Evolutionary conservation across 768 basidiomycete genomes (phyloP), one percentile per base, ranked within the genome.

Genomic region (Hysterangium stoloniferum): DNA sequence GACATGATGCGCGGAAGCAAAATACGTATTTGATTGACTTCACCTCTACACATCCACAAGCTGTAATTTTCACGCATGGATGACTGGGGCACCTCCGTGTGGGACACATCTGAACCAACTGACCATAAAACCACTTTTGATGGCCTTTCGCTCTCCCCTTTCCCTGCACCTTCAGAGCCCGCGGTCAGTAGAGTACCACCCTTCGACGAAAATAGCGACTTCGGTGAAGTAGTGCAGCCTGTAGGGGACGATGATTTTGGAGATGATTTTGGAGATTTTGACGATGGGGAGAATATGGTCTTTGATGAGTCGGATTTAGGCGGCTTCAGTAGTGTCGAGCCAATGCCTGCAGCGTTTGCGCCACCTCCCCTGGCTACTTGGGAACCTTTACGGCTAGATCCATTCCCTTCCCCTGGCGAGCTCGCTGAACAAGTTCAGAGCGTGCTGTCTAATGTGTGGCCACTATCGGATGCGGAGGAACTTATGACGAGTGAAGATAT

Each of bases 191-290:
- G 62, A 62, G 31, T 64, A 56, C 17, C 17, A 36, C 22, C 44
- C 53, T 72, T 76, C 48, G 74, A 75, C 58, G 70, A 74, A 40
- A 71, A 75, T 64, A 76, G 82, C 52, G 79, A 79, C 51, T 84
- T 84, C 62, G 78, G 75, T 35, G 69, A 76, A 55, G 63, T 68
- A 55, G 61, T 68, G 54, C 66, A 66, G 55, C 76, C 77, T 29
- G 66, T 66, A 2, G 68, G 71, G 25, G 83, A 86, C 40, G 90
- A 89, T 57, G 86, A 89, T 52, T 89, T 89, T 65, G 86, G 81
- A 44, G 88, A 62, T 45, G 61, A 91, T 57, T 91, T 91, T 65
- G 88, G 84, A 15, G 91, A 92, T 60, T 91, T 91, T 64, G 87
- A 80, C 58, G 86, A 86, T 55, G 79, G 57, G 48, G 20, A 61